These are phyloP conservation scores for Colletotrichum sp. DNA, from an alignment of 2,329 filamentous ascomycete species.

Conservation along the genomic window DNA sequence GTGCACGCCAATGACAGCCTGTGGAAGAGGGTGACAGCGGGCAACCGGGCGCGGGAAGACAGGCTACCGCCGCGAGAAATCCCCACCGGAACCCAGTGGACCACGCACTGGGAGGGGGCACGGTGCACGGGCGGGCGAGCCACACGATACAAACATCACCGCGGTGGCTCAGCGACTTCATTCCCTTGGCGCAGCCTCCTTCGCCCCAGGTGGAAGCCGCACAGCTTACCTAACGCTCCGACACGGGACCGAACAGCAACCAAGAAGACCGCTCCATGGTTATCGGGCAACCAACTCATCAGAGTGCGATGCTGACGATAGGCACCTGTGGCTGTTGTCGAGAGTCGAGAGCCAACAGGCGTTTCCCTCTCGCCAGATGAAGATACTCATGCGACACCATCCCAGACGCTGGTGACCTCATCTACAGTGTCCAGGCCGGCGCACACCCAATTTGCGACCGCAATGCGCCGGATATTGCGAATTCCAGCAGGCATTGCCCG, in stretches of 20 bases:
- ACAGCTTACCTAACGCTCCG: not conserved
- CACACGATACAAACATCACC: not conserved
- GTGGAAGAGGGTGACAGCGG: not conserved
- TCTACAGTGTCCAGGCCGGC: not conserved
- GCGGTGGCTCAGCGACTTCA: conserved; percentile 2
- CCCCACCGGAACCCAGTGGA: not conserved
- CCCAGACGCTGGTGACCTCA: conserved; percentile 6
- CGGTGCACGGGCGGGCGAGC: conserved; percentile 14
- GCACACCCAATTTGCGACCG: not conserved
- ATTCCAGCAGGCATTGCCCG: conserved; percentile 7
- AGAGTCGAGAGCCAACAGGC: not conserved
- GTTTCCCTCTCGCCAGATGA: not conserved
- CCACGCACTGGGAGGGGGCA: not conserved
- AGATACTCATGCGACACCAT: not conserved
- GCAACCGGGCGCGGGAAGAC: not conserved
- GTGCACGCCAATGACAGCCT: not conserved
- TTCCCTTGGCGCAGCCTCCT: not conserved
- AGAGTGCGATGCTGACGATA: not conserved
- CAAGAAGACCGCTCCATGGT: not conserved
- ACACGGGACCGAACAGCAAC: conserved; percentile 6
- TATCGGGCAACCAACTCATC: not conserved
- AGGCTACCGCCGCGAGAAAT: not conserved
- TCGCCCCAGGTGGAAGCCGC: not conserved
- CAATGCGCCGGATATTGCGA: not conserved
- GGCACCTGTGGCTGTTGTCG: not conserved